These are phyloP conservation scores for Senna tora DNA, from an alignment of 306 rosid species.

Conservation along the genomic window DNA sequence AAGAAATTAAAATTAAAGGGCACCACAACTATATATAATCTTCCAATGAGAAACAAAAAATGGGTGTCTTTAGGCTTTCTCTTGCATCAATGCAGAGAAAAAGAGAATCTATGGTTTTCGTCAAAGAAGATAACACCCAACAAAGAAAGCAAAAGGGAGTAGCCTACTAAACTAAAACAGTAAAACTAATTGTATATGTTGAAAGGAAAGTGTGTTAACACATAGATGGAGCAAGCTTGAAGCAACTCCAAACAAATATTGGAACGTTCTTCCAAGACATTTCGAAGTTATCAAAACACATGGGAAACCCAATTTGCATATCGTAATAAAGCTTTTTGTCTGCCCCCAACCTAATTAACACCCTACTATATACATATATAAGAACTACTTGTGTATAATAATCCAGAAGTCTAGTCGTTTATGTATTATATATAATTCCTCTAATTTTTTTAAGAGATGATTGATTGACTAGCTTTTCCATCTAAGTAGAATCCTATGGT, in stretches of 20 bases:
- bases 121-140: conserved; percentile 70
- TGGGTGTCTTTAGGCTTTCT: conserved; percentile 64
- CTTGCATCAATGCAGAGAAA: conserved; percentile 65
- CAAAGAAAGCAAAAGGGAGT: conserved; percentile 49
- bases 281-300: conserved; percentile 37
- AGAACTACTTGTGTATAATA: conserved; percentile 10
- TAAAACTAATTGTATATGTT: conserved; percentile 12
- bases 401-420: no score
- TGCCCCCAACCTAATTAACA: conserved; percentile 10
- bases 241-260: conserved; percentile 52
- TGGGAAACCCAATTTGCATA: conserved; percentile 45
- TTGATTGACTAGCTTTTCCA: background rate
- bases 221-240: conserved; percentile 53
- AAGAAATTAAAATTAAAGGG: conserved; percentile 40
- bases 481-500: conserved; percentile 40
- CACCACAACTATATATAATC: background rate
- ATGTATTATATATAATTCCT: conserved; percentile 27
- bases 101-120: conserved; percentile 53
- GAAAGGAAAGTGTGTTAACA: conserved; percentile 31
- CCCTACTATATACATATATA: background rate
- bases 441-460: conserved; percentile 1
- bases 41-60: conserved; percentile 35
- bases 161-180: no score
- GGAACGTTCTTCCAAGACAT: conserved; percentile 63
- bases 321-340: conserved; percentile 41